phyloP scores from a whole-genome alignment of 352 stramenopile genomes.

The Phytophthora fragariae region DNA sequence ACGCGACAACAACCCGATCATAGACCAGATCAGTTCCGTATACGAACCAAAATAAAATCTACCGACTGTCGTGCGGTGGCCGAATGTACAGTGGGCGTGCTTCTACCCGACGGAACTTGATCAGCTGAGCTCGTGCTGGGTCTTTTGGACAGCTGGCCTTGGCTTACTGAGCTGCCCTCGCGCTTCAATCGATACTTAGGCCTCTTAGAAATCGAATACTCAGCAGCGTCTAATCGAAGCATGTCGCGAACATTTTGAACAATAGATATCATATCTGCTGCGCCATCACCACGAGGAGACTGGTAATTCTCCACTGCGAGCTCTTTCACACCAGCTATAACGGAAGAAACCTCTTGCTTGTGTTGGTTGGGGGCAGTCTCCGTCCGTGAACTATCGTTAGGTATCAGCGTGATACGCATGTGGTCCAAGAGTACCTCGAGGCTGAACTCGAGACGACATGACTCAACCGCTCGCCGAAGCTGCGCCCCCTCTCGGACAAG shows the following conservation, averaged over 20 bases:
- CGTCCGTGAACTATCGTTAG: slow-evolving; percentile 5
- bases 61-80: background rate
- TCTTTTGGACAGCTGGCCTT: slow-evolving; percentile 21
- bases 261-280: slow-evolving; percentile 25
- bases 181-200: slow-evolving; percentile 32
- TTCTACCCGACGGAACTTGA: background rate
- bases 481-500: slow-evolving; percentile 59
- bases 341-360: slow-evolving; percentile 2
- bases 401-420: slow-evolving; percentile 57
- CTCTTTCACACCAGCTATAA: background rate
- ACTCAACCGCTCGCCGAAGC: slow-evolving; percentile 60
- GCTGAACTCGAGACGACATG: slow-evolving; percentile 70
- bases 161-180: slow-evolving; percentile 26
- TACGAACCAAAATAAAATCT: too few species aligned
- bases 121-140: slow-evolving; percentile 13
- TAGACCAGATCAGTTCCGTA: too few species aligned
- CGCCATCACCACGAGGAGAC: slow-evolving; percentile 24
- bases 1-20: too few species aligned
- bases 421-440: slow-evolving; percentile 65
- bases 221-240: slow-evolving; percentile 32
- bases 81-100: background rate
- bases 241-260: slow-evolving; percentile 42
- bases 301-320: background rate
- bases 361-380: background rate
- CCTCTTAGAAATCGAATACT: slow-evolving; percentile 17